Conservation (phyloP, 495 filamentous ascomycete species). For the Bombardia bombarda region DNA sequence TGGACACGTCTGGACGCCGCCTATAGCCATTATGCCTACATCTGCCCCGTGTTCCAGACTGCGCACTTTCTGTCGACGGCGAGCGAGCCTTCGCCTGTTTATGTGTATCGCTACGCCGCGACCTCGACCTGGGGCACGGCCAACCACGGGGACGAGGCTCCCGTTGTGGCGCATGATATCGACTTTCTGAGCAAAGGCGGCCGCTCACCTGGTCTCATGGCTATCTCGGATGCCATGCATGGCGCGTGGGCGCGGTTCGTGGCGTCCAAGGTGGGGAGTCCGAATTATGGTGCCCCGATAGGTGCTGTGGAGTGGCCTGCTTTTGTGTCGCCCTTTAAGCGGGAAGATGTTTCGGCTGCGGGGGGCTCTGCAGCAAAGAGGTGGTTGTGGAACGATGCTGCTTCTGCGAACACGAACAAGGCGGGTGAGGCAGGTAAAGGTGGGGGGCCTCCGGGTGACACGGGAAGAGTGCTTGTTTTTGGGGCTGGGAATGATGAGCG, state of each 20-base stretch:
- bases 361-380: no score
- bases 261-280: conserved; percentile 33
- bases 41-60: conserved; percentile 56
- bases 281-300: conserved; percentile 29
- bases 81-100: conserved; percentile 24
- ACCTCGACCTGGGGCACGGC: conserved; percentile 40
- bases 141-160: conserved; percentile 53
- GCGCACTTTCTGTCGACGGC: conserved; percentile 39
- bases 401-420: conserved; percentile 14
- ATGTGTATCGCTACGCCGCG: conserved; percentile 53
- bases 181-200: conserved; percentile 19
- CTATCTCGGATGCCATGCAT: conserved; percentile 45
- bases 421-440: conserved; percentile 10
- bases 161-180: conserved; percentile 47
- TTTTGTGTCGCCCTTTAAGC: conserved; percentile 19
- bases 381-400: background rate
- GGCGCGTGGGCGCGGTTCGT: conserved; percentile 51
- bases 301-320: conserved; percentile 16
- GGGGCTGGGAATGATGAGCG: conserved; percentile 56
- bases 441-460: conserved; percentile 14
- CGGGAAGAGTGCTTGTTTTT: conserved; percentile 42
- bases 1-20: conserved; percentile 53
- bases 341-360: background rate
- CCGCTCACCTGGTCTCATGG: conserved; percentile 34
- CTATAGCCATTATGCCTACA: conserved; percentile 60